These are phyloP conservation scores for Acanthamoeba culbertsoni DNA, from an alignment of 208 protist genomes.

Conservation along the genomic window DNA sequence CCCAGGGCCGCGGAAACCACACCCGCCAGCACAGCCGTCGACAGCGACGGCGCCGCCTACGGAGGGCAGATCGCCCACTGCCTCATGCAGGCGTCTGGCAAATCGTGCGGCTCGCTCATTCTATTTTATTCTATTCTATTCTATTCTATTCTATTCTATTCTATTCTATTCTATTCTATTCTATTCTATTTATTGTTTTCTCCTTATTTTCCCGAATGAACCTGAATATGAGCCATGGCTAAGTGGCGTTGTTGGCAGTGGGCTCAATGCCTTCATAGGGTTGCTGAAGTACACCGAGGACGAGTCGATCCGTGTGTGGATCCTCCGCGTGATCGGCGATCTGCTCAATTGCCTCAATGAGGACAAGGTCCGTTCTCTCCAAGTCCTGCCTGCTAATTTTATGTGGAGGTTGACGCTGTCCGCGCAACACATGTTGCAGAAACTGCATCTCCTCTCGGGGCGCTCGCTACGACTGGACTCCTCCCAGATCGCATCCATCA, in stretches of 20 bases:
- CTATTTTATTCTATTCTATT: neutral
- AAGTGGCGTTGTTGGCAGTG: neutral
- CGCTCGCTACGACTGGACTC: neutral
- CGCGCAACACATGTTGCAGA: too few species aligned
- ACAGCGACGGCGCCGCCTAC: neutral
- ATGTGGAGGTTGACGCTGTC: neutral
- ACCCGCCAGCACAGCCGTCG: neutral
- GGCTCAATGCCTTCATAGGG: conserved; percentile 4
- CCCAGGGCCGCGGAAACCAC: neutral
- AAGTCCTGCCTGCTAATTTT: neutral
- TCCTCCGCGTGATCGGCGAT: neutral
- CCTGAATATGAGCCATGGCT: neutral
- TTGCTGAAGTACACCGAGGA: neutral
- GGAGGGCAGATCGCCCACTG: conserved; percentile 33
- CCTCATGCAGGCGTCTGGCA: conserved; percentile 1
- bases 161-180: neutral
- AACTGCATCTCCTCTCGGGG: neutral
- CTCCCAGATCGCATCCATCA: neutral
- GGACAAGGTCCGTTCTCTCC: neutral
- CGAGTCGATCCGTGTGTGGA: conserved; percentile 2
- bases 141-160: neutral
- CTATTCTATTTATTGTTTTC: neutral
- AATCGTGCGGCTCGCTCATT: neutral
- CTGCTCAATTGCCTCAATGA: conserved; percentile 37
- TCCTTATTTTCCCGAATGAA: too few species aligned